These are phyloP conservation scores for Nakazawaea wickerhamii DNA, from an alignment of 805 yeast species.

Conservation along the genomic window DNA sequence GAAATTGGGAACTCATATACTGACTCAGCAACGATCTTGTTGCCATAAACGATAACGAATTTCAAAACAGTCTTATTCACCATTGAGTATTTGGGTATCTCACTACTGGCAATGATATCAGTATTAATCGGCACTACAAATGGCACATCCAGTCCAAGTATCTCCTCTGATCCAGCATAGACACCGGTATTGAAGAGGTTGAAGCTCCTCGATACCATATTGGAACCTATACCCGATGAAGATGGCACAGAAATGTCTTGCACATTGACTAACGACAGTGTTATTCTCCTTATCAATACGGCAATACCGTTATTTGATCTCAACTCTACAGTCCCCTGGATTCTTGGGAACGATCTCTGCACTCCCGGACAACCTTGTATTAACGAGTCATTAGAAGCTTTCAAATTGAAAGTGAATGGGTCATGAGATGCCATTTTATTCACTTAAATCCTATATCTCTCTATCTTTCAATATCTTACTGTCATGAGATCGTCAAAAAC, in stretches of 20 bases:
- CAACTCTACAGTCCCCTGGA: constrained; percentile 51
- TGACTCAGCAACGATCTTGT: constrained; percentile 6
- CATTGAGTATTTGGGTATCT: constrained; percentile 13
- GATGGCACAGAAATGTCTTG: constrained; percentile 43
- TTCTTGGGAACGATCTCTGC: constrained; percentile 53
- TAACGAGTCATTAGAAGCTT: constrained; percentile 46
- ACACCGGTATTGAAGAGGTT: constrained; percentile 31
- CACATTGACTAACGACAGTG: constrained; percentile 41
- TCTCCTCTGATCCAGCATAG: constrained; percentile 33
- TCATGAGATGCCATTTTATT: not conserved
- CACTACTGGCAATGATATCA: constrained; percentile 49
- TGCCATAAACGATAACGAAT: constrained; percentile 9
- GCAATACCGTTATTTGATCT: constrained; percentile 45
- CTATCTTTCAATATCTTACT: too few species aligned
- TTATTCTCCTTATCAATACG: constrained; percentile 42
- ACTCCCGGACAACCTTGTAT: constrained; percentile 69
- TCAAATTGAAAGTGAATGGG: constrained; percentile 27
- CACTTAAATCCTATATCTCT: too few species aligned
- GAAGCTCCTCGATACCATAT: constrained; percentile 29
- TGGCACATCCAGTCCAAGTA: constrained; percentile 56
- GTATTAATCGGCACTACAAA: constrained; percentile 50
- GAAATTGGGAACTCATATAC: constrained; percentile 41
- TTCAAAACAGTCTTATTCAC: not conserved
- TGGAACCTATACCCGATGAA: constrained; percentile 27
- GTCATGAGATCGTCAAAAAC: too few species aligned